These are phyloP conservation scores for Lomentospora prolificans DNA, from an alignment of 2,329 filamentous ascomycete genomes.

Conservation along the genomic window DNA sequence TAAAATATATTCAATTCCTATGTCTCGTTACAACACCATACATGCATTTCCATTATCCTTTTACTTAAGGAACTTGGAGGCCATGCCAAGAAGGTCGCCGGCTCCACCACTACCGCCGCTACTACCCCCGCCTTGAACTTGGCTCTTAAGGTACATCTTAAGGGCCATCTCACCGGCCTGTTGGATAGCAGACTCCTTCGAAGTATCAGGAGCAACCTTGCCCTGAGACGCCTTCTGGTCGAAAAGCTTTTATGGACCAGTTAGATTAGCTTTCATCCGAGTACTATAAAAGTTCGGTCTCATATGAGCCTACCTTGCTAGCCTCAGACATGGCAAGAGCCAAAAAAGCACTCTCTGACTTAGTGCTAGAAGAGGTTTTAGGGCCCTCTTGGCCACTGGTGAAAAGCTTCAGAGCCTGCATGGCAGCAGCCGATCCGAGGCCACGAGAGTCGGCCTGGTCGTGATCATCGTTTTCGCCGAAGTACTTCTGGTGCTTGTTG, in stretches of 20 bases:
- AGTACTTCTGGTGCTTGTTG: constrained; percentile 66
- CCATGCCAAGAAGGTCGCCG: constrained; percentile 34
- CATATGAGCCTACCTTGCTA: constrained; percentile 48
- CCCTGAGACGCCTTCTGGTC: constrained; percentile 47
- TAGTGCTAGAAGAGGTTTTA: constrained; percentile 23
- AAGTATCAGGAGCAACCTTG: constrained; percentile 45
- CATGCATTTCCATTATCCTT: background rate
- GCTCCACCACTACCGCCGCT: constrained; percentile 29
- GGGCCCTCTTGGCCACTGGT: constrained; percentile 39
- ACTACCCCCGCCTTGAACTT: constrained; percentile 35
- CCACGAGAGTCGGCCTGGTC: constrained; percentile 36
- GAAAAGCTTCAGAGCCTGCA: constrained; percentile 77
- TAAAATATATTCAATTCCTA: background rate
- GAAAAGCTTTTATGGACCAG: constrained; percentile 43
- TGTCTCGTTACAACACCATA: background rate
- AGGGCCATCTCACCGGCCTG: constrained; percentile 77
- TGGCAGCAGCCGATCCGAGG: constrained; percentile 65
- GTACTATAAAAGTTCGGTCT: background rate
- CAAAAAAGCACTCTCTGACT: constrained; percentile 63
- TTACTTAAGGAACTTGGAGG: constrained; percentile 35
- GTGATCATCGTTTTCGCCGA: constrained; percentile 41
- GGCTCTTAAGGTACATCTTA: constrained; percentile 82
- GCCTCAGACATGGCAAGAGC: constrained; percentile 83
- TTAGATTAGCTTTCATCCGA: background rate
- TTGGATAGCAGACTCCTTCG: constrained; percentile 72